Evolutionary conservation across 2,329 filamentous ascomycete genomes (phyloP).

Genomic region (Diaporthe sp.): DNA sequence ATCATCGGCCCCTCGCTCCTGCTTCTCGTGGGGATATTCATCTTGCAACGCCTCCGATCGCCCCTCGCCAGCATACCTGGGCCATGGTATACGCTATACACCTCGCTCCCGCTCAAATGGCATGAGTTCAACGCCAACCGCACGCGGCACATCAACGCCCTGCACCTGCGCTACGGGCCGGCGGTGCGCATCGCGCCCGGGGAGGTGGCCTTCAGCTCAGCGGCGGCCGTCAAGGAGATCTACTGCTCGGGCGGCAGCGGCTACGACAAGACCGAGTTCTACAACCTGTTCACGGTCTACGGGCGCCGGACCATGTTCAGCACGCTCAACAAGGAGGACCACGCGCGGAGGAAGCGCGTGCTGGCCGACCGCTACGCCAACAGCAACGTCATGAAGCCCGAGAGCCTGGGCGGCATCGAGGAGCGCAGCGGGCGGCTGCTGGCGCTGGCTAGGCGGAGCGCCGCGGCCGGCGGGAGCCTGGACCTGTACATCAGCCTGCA

Average conservation of each 20-base stretch:
- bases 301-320: conserved; percentile 73
- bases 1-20: conserved; percentile 39
- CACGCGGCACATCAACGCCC: conserved; percentile 67
- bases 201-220: conserved; percentile 72
- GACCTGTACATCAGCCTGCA: conserved; percentile 77
- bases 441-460: conserved; percentile 62
- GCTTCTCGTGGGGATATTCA: conserved; percentile 34
- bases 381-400: conserved; percentile 72
- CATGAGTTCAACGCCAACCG: conserved; percentile 68
- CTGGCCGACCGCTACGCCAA: conserved; percentile 79
- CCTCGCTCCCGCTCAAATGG: conserved; percentile 65
- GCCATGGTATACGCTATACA: conserved; percentile 62
- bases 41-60: conserved; percentile 49
- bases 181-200: conserved; percentile 70
- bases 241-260: conserved; percentile 74
- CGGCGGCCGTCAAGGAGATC: conserved; percentile 71
- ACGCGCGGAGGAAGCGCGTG: conserved; percentile 73
- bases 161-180: conserved; percentile 70
- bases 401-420: conserved; percentile 69
- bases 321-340: conserved; percentile 70
- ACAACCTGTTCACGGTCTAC: conserved; percentile 72
- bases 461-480: conserved; percentile 56
- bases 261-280: conserved; percentile 76
- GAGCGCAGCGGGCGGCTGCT: conserved; percentile 70
- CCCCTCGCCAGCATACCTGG: conserved; percentile 63